Conservation (phyloP, 2,329 filamentous ascomycete species). For the Stemphylium beticola region DNA sequence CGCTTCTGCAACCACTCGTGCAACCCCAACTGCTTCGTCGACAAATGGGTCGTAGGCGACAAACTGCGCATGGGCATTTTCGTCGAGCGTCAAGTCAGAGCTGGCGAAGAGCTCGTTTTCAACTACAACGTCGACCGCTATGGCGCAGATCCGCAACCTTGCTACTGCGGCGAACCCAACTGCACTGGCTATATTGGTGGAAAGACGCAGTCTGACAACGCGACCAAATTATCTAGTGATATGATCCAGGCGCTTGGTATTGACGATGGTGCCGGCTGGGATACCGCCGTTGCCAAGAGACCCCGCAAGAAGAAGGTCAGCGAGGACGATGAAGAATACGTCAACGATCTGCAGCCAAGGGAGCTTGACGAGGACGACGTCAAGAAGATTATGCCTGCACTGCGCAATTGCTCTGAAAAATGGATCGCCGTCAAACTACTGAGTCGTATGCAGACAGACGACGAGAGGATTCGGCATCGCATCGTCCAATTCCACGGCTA, state of each 20-base stretch:
- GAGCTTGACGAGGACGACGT: conserved; percentile 82
- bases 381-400: conserved; percentile 91
- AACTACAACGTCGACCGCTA: conserved; percentile 99
- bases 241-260: conserved; percentile 96
- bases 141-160: conserved; percentile 93
- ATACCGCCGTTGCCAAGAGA: conserved; percentile 86
- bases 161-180: conserved; percentile 93
- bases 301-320: conserved; percentile 89
- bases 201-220: conserved; percentile 95
- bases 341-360: conserved; percentile 83
- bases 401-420: conserved; percentile 98
- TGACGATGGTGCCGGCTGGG: conserved; percentile 90
- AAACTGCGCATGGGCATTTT: conserved; percentile 99
- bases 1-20: conserved; percentile 99
- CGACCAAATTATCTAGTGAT: conserved; percentile 85
- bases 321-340: conserved; percentile 94
- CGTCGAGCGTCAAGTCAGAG: conserved; percentile 80
- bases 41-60: conserved; percentile 98
- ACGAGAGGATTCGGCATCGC: conserved; percentile 83
- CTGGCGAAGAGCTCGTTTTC: conserved; percentile 95
- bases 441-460: conserved; percentile 82
- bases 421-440: conserved; percentile 98
- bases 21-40: conserved; percentile 98
- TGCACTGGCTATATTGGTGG: conserved; percentile 97
- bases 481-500: conserved; percentile 98